These are phyloP conservation scores for Ulota crispa DNA, from an alignment of 225 moss, liverwort and hornwort genomes.

Conservation along the genomic window DNA sequence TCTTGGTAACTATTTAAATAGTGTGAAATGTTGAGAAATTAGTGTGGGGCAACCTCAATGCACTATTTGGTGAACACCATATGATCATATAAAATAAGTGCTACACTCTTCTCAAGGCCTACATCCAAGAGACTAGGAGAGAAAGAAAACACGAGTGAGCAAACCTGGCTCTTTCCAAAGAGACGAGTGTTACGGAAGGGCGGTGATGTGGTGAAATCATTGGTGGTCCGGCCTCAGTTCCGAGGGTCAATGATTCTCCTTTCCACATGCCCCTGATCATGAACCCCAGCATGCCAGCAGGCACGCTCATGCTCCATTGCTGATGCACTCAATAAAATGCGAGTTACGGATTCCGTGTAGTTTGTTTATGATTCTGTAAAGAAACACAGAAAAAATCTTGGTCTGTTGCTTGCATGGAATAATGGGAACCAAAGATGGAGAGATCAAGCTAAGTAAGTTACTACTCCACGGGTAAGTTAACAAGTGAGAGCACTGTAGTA, in stretches of 20 bases:
- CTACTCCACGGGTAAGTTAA: background rate
- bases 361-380: background rate
- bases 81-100: background rate
- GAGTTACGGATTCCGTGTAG: too few relatives aligned
- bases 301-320: background rate
- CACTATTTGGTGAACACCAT: too few relatives aligned
- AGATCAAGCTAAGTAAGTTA: too few relatives aligned
- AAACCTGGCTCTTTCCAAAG: background rate
- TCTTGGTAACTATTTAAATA: too few relatives aligned
- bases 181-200: background rate
- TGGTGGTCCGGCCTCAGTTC: slow-evolving; percentile 17
- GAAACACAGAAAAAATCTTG: background rate
- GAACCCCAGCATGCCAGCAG: background rate
- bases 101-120: background rate
- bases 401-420: too few relatives aligned
- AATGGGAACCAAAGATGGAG: background rate
- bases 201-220: slow-evolving; percentile 18
- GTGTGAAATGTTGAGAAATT: too few relatives aligned
- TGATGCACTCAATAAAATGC: background rate
- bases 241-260: slow-evolving; percentile 23
- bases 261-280: slow-evolving; percentile 16
- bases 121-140: background rate
- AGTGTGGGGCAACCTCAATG: too few relatives aligned
- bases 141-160: background rate
- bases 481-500: background rate